These are phyloP conservation scores for Candida taoyuanica DNA, from an alignment of 805 yeast genomes.

Conservation along the genomic window DNA sequence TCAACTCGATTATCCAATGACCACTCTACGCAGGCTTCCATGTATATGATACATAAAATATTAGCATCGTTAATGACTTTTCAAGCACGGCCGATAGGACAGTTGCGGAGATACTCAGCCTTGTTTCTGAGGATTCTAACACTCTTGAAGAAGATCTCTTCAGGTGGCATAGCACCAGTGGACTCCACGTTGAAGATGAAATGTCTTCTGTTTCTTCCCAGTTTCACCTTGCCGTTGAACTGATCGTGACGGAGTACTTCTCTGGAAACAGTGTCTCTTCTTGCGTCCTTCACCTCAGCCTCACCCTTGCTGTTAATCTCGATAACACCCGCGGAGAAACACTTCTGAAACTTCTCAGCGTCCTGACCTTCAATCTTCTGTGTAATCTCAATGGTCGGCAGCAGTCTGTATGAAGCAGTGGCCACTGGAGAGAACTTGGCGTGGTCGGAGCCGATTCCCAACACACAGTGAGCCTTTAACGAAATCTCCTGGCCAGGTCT, in stretches of 20 bases:
- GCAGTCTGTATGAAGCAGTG: constrained; percentile 89
- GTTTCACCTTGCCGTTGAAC: constrained; percentile 80
- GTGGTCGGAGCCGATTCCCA: constrained; percentile 92
- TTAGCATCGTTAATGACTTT: too few relatives aligned
- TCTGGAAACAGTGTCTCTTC: constrained; percentile 95
- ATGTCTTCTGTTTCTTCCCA: constrained; percentile 89
- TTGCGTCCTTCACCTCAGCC: constrained; percentile 82
- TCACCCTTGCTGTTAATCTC: constrained; percentile 61
- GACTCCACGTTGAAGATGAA: constrained; percentile 93
- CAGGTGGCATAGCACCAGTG: constrained; percentile 96
- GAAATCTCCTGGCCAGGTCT: constrained; percentile 97
- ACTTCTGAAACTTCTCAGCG: constrained; percentile 76
- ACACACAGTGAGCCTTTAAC: constrained; percentile 80
- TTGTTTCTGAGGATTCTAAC: constrained; percentile 82
- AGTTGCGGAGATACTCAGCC: constrained; percentile 71
- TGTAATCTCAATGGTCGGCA: constrained; percentile 79
- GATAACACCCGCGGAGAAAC: constrained; percentile 93
- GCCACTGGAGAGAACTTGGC: constrained; percentile 97
- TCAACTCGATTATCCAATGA: constrained; percentile 3
- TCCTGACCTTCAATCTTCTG: constrained; percentile 71
- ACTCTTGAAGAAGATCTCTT: constrained; percentile 89
- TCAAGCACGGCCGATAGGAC: constrained; percentile 58
- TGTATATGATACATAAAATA: too few relatives aligned
- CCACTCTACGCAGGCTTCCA: too few relatives aligned
- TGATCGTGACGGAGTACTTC: constrained; percentile 94